Evolutionary conservation across 2,329 filamentous ascomycete species (phyloP).

Genomic region (Plectosphaerella plurivora): DNA sequence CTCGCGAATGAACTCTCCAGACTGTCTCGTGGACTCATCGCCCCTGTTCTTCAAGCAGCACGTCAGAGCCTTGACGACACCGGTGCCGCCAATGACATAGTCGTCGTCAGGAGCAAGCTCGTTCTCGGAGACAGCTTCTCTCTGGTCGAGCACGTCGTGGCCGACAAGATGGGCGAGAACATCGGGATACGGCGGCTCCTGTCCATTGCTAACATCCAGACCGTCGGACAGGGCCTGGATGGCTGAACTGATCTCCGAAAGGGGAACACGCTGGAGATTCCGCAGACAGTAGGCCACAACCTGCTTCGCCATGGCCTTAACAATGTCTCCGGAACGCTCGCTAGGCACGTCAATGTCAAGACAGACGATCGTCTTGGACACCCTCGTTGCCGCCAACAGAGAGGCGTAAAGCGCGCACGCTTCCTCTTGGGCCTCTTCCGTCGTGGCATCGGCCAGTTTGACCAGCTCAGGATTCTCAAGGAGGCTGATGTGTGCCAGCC

Average conservation of each 20-base stretch:
- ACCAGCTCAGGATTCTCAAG: conserved; percentile 74
- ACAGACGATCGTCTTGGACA: conserved; percentile 79
- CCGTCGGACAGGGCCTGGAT: conserved; percentile 36
- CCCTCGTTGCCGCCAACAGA: conserved; percentile 78
- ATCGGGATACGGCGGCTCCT: conserved; percentile 60
- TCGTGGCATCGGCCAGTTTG: conserved; percentile 67
- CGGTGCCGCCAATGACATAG: conserved; percentile 93
- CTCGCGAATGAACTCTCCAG: conserved; percentile 48
- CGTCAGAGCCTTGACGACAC: conserved; percentile 88
- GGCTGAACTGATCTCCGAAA: conserved; percentile 53
- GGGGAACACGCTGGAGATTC: conserved; percentile 79
- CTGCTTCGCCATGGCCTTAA: conserved; percentile 88
- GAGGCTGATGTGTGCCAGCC: conserved; percentile 81
- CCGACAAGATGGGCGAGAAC: conserved; percentile 85
- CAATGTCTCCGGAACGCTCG: conserved; percentile 77
- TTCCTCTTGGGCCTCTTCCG: conserved; percentile 81
- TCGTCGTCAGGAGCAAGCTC: conserved; percentile 80
- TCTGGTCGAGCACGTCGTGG: conserved; percentile 48
- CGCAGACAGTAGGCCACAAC: conserved; percentile 91
- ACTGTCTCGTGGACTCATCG: conserved; percentile 54
- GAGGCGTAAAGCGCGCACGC: conserved; percentile 92
- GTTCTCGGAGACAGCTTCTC: conserved; percentile 52
- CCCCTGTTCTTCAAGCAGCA: conserved; percentile 83
- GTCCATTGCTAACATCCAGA: conserved; percentile 21
- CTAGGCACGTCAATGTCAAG: conserved; percentile 88